phyloP scores from a whole-genome alignment of 2,329 filamentous ascomycete genomes.

The Tolypocladium pustulatum region DNA sequence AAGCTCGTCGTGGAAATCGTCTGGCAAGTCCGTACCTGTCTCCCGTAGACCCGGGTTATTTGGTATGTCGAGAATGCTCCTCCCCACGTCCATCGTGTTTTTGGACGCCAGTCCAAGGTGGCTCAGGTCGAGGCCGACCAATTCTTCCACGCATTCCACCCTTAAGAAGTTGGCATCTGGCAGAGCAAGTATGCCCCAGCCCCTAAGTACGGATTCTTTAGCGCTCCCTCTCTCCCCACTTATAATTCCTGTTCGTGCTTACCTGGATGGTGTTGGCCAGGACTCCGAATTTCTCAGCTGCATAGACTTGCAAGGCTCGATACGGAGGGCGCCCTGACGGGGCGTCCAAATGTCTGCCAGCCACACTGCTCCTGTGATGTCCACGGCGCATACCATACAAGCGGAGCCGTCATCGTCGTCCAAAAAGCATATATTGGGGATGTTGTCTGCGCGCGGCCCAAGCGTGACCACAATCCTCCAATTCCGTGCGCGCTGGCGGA shows the following conservation, averaged over 20 bases:
- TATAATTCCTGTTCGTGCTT: background rate
- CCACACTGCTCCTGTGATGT: constrained; percentile 38
- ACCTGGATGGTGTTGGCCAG: constrained; percentile 16
- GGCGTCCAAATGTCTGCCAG: constrained; percentile 41
- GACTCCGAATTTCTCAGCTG: constrained; percentile 18
- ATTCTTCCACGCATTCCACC: constrained; percentile 21
- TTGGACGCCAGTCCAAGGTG: constrained; percentile 10
- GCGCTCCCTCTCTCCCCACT: background rate
- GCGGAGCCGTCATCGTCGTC: constrained; percentile 35
- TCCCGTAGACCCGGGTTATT: constrained; percentile 17
- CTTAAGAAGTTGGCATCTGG: constrained; percentile 31
- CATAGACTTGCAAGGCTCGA: constrained; percentile 8
- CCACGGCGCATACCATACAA: constrained; percentile 38
- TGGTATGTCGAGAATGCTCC: constrained; percentile 13
- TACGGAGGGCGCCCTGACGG: constrained; percentile 13
- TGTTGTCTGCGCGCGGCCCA: constrained; percentile 29
- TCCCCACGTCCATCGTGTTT: constrained; percentile 15
- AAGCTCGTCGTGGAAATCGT: background rate
- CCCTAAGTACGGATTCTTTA: constrained; percentile 14
- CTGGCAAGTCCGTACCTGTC: background rate
- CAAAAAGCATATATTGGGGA: constrained; percentile 43
- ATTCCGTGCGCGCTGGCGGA: constrained; percentile 31
- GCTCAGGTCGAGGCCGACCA: constrained; percentile 18
- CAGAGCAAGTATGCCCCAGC: constrained; percentile 40
- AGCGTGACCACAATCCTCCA: constrained; percentile 40